Evolutionary conservation across 768 basidiomycete genomes (phyloP), one percentile per base, ranked within the genome.

Genomic region (Termitomyces sp.): DNA sequence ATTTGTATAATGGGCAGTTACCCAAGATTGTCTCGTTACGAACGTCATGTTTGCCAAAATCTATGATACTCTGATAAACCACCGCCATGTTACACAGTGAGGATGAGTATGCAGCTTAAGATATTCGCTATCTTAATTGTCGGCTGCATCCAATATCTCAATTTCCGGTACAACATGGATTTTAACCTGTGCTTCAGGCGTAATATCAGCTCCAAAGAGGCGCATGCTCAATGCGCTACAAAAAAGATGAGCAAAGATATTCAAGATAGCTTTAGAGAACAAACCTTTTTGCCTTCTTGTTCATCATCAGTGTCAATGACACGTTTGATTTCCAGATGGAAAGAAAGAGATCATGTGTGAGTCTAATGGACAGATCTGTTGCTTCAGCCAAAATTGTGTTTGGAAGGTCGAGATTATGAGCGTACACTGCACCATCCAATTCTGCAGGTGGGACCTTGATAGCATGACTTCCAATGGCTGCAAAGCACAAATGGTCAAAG

Each of bases 241-340:
- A 12, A 40, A 52, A 26, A 46, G 53, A 50, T 48, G 49, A 41
- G 51, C 57, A 35, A 50, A 42, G 19, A 12, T 11, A 44, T 38
- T 26, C 38, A 58, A n/a, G 50, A 12, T 7, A 21, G n/a, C 28
- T 30, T 10, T 4, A 19, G 15, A 12, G 15, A 33, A 68, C 75
- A 11, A 44, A 93, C 95, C 89, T 92, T 73, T 98, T 98, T 26
- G 94, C 91, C 66, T 90, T 90, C 71, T 98, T 99, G 72, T 98
- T 94, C 53, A 97, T 85, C 93, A 98, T 94, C 56, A 98, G 76
- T 0, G 88, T 84, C 52, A 96, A 68, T 0, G 94, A 96, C 12
- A 85, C 83, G 57, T 87, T 87, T 2, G 93, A 94, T 72, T 91
- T 94, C 97, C 96, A 98, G 51, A 98, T 80, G 0, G 97, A 96